phyloP scores from a whole-genome alignment of 306 rosid species.

The Arachis hypogaea region DNA sequence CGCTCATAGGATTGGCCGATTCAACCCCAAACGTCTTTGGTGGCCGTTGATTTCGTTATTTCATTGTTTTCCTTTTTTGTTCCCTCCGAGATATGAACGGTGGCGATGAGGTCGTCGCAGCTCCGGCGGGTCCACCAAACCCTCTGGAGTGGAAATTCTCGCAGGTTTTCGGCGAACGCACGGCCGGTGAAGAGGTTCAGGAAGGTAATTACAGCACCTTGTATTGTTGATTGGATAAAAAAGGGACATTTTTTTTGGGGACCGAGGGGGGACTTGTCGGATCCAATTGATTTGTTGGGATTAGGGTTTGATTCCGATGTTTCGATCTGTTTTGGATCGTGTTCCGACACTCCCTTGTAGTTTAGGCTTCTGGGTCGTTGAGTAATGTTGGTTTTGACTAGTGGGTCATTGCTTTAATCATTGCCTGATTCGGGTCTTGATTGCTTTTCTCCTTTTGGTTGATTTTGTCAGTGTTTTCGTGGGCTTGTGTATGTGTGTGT shows the following conservation, averaged over 20 bases:
- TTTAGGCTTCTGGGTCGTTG: constrained; percentile 37
- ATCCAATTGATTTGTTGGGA: constrained; percentile 69
- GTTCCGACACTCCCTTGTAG: constrained; percentile 33
- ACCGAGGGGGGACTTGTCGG: constrained; percentile 40
- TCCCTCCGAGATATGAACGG: constrained; percentile 67
- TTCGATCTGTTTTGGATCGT: constrained; percentile 68
- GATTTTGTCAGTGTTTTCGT: neutral
- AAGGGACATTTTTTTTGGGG: neutral
- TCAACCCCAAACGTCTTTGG: constrained; percentile 36
- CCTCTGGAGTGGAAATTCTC: constrained; percentile 98
- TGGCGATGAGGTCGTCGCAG: constrained; percentile 84
- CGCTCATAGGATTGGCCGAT: constrained; percentile 66
- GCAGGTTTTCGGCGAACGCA: constrained; percentile 97
- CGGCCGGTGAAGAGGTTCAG: constrained; percentile 99
- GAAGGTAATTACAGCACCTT: constrained; percentile 67
- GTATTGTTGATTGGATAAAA: constrained; percentile 19
- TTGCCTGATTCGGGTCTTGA: constrained; percentile 43
- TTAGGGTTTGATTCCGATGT: constrained; percentile 61
- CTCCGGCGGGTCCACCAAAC: constrained; percentile 74
- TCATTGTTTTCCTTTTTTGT: constrained; percentile 6
- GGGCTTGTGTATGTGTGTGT: neutral
- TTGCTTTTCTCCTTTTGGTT: constrained; percentile 28
- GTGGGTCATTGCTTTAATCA: constrained; percentile 41
- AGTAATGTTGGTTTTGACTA: constrained; percentile 47
- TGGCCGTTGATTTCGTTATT: constrained; percentile 55